These are phyloP conservation scores for Mycena galericulata DNA, from an alignment of 768 basidiomycete genomes.

Conservation along the genomic window DNA sequence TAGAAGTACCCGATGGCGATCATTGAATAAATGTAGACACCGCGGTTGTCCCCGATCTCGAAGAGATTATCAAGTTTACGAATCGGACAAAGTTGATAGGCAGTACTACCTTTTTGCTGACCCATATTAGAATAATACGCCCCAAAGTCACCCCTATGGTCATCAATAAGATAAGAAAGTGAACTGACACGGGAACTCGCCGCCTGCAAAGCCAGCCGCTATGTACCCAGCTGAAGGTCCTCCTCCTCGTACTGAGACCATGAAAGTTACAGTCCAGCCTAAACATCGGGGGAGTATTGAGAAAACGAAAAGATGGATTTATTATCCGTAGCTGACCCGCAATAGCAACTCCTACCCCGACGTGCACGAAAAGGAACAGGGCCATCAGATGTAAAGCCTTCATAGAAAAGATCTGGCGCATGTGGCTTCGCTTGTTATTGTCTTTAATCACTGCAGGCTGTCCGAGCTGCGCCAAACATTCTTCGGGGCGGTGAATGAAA, in stretches of 20 bases:
- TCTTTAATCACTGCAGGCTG: conserved; percentile 38
- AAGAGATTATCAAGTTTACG: not conserved
- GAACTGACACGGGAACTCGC: not conserved
- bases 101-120: conserved; percentile 60
- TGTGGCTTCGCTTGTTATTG: conserved; percentile 45
- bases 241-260: conserved; percentile 58
- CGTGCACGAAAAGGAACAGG: conserved; percentile 58
- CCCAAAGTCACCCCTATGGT: conserved; percentile 68
- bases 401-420: conserved; percentile 57
- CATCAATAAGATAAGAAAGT: not conserved
- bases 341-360: conserved; percentile 62
- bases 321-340: conserved; percentile 49
- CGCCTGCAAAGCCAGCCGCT: conserved; percentile 58
- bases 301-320: not conserved
- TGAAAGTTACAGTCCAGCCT: conserved; percentile 70
- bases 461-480: conserved; percentile 37
- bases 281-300: not conserved
- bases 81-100: not conserved
- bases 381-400: conserved; percentile 58
- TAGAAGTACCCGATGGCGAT: conserved; percentile 61
- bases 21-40: conserved; percentile 62
- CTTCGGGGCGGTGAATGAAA: not conserved
- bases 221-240: conserved; percentile 62
- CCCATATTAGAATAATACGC: conserved; percentile 65
- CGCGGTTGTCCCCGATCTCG: conserved; percentile 65